Percentiles rank a stretch among this genome's conserved stretches.
phyloP scores from a whole-genome alignment of 169 alveolate species.

The Plasmodium cynomolgi region DNA sequence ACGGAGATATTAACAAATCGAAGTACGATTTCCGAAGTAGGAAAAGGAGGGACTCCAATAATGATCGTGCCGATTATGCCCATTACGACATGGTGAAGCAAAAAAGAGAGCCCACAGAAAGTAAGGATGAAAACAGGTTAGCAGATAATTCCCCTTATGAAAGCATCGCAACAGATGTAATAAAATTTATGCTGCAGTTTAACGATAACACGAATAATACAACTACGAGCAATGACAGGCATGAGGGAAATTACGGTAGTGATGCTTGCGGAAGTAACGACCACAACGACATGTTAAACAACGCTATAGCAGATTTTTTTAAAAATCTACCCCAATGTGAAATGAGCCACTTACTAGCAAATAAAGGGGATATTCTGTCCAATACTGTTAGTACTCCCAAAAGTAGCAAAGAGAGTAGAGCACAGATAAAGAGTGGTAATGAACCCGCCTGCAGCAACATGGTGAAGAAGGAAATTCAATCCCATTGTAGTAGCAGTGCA shows the following conservation, averaged over 20 bases:
- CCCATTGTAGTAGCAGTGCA: not conserved
- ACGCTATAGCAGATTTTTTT: not conserved
- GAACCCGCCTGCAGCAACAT: not conserved
- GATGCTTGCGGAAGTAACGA: not conserved
- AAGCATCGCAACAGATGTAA: slow-evolving; percentile 3
- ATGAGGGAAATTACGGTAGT: not conserved
- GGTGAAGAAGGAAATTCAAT: not conserved
- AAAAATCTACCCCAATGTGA: slow-evolving; percentile 6
- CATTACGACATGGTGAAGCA: not conserved
- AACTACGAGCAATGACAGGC: not conserved
- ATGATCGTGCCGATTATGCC: not conserved
- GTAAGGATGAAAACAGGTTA: not conserved
- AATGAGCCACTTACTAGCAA: not conserved
- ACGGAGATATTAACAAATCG: not conserved
- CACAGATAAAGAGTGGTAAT: not conserved
- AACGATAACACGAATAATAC: not conserved
- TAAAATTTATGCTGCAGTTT: slow-evolving; percentile 13
- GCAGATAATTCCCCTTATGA: slow-evolving; percentile 4
- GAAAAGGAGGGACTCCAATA: not conserved
- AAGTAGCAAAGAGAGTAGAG: not conserved
- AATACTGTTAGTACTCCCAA: not conserved
- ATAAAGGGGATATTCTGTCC: slow-evolving; percentile 18
- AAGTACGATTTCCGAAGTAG: slow-evolving; percentile 3
- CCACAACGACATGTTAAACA: not conserved
- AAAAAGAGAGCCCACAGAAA: not conserved